A percentile compares a stretch with the other conserved stretches of the same genome.
Conservation (phyloP, 306 rosid genomes). For the Pterocarpus santalinus region DNA sequence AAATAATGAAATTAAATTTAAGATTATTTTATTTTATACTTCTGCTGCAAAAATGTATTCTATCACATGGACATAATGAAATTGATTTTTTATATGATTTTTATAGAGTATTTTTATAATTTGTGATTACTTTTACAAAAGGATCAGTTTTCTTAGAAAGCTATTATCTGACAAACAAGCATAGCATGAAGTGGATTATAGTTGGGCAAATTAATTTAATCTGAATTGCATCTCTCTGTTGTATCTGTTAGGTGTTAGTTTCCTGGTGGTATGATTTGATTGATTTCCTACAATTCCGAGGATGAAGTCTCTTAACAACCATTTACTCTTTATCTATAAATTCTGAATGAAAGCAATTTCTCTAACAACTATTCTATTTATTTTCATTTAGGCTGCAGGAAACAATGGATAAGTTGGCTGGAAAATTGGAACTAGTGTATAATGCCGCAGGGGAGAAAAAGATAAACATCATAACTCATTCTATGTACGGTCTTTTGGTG, state of each 20-base stretch:
- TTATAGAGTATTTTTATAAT: not conserved
- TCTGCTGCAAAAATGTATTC: not conserved
- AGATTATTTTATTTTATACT: constrained; percentile 36
- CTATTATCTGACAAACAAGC: not conserved
- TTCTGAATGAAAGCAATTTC: not conserved
- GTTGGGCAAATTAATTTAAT: constrained; percentile 24
- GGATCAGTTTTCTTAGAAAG: constrained; percentile 31
- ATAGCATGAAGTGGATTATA: not conserved
- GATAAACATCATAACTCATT: constrained; percentile 88
- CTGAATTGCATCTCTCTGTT: constrained; percentile 25
- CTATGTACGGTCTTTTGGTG: constrained; percentile 96
- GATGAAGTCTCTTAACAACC: constrained; percentile 7
- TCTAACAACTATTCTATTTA: constrained; percentile 28
- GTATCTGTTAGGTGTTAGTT: constrained; percentile 17
- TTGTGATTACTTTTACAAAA: constrained; percentile 10
- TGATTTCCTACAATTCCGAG: constrained; percentile 29
- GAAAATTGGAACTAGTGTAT: constrained; percentile 71
- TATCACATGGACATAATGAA: not conserved
- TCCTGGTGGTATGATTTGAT: not conserved
- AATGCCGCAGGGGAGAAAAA: constrained; percentile 90
- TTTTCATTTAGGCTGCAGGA: constrained; percentile 76
- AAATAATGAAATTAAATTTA: not conserved
- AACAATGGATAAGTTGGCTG: constrained; percentile 79
- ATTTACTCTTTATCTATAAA: not conserved
- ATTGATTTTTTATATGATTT: constrained; percentile 8